Evolutionary conservation across 768 basidiomycete genomes (phyloP).

Genomic region (Exsudoporus frostii): DNA sequence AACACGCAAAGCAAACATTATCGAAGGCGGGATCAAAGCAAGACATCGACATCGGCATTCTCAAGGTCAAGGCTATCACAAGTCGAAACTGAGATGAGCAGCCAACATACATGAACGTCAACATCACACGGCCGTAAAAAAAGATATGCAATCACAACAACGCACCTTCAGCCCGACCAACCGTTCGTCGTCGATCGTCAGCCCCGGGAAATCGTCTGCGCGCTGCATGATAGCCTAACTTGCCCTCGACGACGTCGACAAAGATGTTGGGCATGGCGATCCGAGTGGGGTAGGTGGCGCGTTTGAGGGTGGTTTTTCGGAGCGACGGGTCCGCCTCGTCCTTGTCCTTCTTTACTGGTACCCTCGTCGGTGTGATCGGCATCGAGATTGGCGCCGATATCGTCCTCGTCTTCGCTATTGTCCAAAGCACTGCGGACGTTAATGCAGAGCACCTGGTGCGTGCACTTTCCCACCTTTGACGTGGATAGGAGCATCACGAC

Average conservation of each 20-base stretch:
- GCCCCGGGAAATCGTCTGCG: conserved; percentile 33
- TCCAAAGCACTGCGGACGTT: conserved; percentile 17
- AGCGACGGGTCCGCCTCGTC: background rate
- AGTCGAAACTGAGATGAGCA: too few relatives aligned
- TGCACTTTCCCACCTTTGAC: conserved; percentile 3
- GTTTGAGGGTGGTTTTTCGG: background rate
- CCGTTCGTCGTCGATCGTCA: conserved; percentile 44
- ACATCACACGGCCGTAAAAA: background rate
- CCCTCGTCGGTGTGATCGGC: background rate
- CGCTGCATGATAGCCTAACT: conserved; percentile 32
- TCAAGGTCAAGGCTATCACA: background rate
- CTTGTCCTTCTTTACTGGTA: background rate
- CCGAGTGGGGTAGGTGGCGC: conserved; percentile 10
- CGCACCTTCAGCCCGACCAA: conserved; percentile 41
- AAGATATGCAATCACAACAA: too few relatives aligned
- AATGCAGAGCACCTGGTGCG: conserved; percentile 28
- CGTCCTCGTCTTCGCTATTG: background rate
- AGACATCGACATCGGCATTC: background rate
- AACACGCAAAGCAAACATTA: background rate
- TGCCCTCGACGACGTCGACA: conserved; percentile 21
- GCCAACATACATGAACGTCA: background rate
- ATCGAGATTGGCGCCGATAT: too few relatives aligned
- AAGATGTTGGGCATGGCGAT: conserved; percentile 23
- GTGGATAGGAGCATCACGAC: conserved; percentile 28
- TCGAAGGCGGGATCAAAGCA: background rate